Conservation (phyloP, 1,139 yeast genomes). For the Saccharomyces hybrid region DNA sequence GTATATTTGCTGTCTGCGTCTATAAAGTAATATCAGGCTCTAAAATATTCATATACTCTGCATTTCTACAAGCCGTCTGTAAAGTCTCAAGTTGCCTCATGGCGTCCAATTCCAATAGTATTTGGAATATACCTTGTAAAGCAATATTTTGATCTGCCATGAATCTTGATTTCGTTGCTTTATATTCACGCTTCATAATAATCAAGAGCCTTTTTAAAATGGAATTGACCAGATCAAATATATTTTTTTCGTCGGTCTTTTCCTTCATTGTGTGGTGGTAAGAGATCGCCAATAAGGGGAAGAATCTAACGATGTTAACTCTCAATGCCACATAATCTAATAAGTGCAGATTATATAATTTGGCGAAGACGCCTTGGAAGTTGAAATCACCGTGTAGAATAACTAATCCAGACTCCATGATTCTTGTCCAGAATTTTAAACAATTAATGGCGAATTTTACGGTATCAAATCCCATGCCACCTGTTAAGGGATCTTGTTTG, state of each 20-base stretch:
- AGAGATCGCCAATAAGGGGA: constrained; percentile 18
- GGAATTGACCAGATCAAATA: constrained; percentile 10
- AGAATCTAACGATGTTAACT: constrained; percentile 10
- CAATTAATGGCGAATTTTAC: constrained; percentile 20
- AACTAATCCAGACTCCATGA: constrained; percentile 26
- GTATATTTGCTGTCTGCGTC: not conserved
- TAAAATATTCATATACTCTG: not conserved
- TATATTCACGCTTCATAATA: constrained; percentile 9
- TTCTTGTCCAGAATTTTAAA: constrained; percentile 29
- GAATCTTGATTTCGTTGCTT: not conserved
- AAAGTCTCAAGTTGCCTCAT: constrained; percentile 5
- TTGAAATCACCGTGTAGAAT: constrained; percentile 34
- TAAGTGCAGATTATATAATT: constrained; percentile 48
- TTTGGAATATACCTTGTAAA: constrained; percentile 16
- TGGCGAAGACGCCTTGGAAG: constrained; percentile 39
- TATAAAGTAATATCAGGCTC: not conserved
- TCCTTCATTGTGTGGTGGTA: constrained; percentile 1
- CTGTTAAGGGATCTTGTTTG: constrained; percentile 1
- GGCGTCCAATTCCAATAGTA: constrained; percentile 13
- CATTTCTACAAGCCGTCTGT: constrained; percentile 1
- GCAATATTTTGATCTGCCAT: constrained; percentile 9
- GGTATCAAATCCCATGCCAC: constrained; percentile 12
- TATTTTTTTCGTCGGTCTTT: not conserved
- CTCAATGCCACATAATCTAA: constrained; percentile 12
- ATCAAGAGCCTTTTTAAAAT: constrained; percentile 14